Base-by-base conservation (phyloP, 805 yeast genomes). In the Candida pseudofarinosa region DNA sequence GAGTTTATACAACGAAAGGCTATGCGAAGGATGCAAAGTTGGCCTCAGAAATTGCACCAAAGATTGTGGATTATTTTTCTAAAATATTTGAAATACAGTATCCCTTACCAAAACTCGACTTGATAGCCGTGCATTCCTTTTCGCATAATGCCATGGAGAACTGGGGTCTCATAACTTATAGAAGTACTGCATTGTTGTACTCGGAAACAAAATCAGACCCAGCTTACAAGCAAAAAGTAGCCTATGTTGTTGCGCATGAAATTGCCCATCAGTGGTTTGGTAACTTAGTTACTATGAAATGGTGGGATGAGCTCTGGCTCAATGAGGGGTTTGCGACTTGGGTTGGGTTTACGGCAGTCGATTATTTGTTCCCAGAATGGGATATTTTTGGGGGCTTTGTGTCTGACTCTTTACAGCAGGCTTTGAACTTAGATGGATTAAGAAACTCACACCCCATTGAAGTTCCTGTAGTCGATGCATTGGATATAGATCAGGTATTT, bases 181-280 rank as follows among this genome's bases (percentile, higher is more conserved):
- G 83, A 82, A 46, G 71, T 74, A 60, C 83, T 55, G 65, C 78
- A 50, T 53, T 70, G 63, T 52, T 77, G 74, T 62, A 57, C 55
- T 73, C 76, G 26, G 72, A 66, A 28, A 54, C 55, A 12, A 71
- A 63, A 19, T 74, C 80, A 1, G 81, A 74, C 53, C 65, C 69
- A 1, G 49, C 72, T 16, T 77, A 76, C 54, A 78, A 83, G 60
- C 80, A 81, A 59, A 83, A 83, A 48, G 93, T 87, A 23, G 82
- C 88, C 4, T 85, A 85, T 55, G 95, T 87, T 28, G 85, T 87
- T 20, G 82, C 84, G 45, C 96, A 88, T 65, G 96, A 87, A 64
- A 70, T 87, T 44, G 95, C 95, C 8, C 96, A 87, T 63, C 93
- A 88, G 59, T 88, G 95, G 95, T 88, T 87, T 56, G 95, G 96